Evolutionary conservation across 768 basidiomycete species (phyloP), one percentile per base, ranked within the genome.

Genomic region (Clitopilus hobsonii): DNA sequence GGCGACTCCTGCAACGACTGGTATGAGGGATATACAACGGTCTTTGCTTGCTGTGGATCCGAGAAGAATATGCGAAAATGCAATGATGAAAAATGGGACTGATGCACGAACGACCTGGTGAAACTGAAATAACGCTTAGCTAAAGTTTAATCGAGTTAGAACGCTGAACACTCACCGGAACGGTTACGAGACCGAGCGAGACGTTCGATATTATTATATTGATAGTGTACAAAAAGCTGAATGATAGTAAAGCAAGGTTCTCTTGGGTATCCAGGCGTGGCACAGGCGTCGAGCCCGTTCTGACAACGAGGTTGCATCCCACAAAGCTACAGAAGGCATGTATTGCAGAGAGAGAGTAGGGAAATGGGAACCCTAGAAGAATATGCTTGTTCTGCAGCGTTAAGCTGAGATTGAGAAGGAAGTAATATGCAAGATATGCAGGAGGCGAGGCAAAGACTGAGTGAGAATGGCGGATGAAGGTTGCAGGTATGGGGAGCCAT

Each of bases 361-460:
- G 95, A 63, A 92, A 98, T 0, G 97, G 97, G 66, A 98, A 98
- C 54, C 81, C 83, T 52, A 91, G 86, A 58, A 99, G 84, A 16
- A 98, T 86, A 30, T 83, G 79, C 71, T 99, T 99, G 81, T 99
- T 99, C 72, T 92, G 97, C 41, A 99, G 74, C 6, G 96, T 98
- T 59, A 99, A 82, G 10, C 83, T 81, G 25, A 98, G 85, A 70
- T 98, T 98, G 79, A 95, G 89, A 57, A 74, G 68, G 65, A 99
- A 98, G 74, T 97, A 98, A 57, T 92, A 74, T 3, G 69, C 61
- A 16, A 98, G 80, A 52, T 64, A 60, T 27, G 54, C 47, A 7
- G 55, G 57, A 10, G 63, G 57, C 14, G 58, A 54, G 5, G 58
- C 49, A 54, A 56, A 52, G 10, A 61, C 26, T 55, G 26, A 11